Evolutionary conservation across 768 basidiomycete genomes (phyloP), one percentile per base, ranked within the genome.

Genomic region (Termitomyces sp.): DNA sequence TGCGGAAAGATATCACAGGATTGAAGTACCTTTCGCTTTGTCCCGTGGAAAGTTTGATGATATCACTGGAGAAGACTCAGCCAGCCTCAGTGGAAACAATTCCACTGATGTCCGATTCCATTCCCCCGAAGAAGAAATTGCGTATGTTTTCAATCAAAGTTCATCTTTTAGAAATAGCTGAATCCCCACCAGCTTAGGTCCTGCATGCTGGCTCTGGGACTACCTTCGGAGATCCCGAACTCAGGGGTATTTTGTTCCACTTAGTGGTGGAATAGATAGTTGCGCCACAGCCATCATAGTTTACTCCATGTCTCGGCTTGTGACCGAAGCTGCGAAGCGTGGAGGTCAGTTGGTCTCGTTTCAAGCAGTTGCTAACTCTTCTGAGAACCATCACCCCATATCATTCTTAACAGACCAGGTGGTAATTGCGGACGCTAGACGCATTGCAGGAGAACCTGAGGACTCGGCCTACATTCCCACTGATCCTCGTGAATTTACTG

Each of bases 181-280:
- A 38, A 27, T 19, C 4, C 9, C 49, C 6, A 19, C 11, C 60
- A 98, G 96, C 2, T 76, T 98, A 2, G 97, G 97, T 5, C 97
- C 97, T 7, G 97, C 96, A 16, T 98, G 97, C 68, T 99, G 97
- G 97, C 78, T 99, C n/a, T 99, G 97, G 97, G 97, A 99, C 69
- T 99, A 98, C 67, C 84, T 99, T 31, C 82, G 97, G 37, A 85
- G 97, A 43, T 98, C 96, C 5, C 80, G 92, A 9, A 93, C 89
- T 0, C 91, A 94, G 62, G 97, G 97, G 3, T 98, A 95, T 73
- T 98, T 98, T 66, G 74, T 98, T 21, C 96, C 97, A 0, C 79
- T 99, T 14, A 95, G 92, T 56, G 96, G 97, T 9, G 97, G 97
- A 16, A 93, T 99, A 55, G 97, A 99, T 69, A 95, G 92, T 63